A percentile compares a stretch with the other conserved stretches of the same genome.
phyloP scores from a whole-genome alignment of 768 basidiomycete genomes.

The Lactarius sp. region DNA sequence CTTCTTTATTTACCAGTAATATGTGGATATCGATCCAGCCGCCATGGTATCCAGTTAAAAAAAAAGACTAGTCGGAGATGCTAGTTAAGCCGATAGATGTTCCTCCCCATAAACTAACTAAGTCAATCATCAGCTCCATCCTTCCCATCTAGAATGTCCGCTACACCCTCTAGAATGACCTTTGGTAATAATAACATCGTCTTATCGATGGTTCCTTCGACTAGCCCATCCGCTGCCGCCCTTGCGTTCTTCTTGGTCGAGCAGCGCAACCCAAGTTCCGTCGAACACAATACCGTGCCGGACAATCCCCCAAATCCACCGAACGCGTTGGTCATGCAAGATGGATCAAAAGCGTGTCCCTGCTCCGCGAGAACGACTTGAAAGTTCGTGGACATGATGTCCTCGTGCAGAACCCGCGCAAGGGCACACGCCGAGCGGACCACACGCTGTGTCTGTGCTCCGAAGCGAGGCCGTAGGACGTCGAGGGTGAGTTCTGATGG shows the following conservation, averaged over 20 bases:
- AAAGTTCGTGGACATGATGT: conserved; percentile 74
- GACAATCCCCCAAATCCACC: conserved; percentile 48
- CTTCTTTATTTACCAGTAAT: background rate
- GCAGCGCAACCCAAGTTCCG: conserved; percentile 66
- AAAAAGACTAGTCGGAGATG: background rate
- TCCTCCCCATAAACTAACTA: background rate
- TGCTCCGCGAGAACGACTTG: conserved; percentile 61
- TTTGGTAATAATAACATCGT: conserved; percentile 65
- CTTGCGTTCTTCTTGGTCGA: conserved; percentile 43
- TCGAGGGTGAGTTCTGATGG: conserved; percentile 28
- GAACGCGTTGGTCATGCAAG: conserved; percentile 58
- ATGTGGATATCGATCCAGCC: conserved; percentile 9
- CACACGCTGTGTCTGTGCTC: conserved; percentile 59
- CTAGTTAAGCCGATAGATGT: background rate
- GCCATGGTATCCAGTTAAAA: conserved; percentile 7
- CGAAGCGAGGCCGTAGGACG: conserved; percentile 45
- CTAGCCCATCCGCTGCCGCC: conserved; percentile 29
- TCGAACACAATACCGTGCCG: conserved; percentile 53
- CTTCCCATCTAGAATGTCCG: conserved; percentile 38
- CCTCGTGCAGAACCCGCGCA: conserved; percentile 61
- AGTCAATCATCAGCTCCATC: background rate
- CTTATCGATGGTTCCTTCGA: conserved; percentile 47
- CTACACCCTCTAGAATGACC: conserved; percentile 69
- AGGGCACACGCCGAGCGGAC: conserved; percentile 59
- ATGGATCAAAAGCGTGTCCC: conserved; percentile 44